Conservation (phyloP, 2,329 filamentous ascomycete species). For the Paecilomyces sp. region DNA sequence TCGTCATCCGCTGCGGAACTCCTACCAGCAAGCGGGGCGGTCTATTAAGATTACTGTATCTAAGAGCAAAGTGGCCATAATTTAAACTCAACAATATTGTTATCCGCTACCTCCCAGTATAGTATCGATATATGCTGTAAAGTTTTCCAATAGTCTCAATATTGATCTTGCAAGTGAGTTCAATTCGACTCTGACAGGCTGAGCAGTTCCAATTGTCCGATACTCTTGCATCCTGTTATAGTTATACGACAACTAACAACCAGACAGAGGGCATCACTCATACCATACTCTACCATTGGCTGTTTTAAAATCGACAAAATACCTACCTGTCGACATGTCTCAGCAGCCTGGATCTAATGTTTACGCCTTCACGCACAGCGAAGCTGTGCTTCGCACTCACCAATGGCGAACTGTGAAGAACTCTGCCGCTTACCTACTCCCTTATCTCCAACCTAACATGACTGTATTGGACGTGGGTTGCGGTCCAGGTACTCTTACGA, state of each 20-base stretch:
- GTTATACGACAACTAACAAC: background rate
- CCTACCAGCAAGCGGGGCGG: background rate
- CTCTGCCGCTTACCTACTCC: constrained; percentile 34
- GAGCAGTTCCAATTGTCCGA: background rate
- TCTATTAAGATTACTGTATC: background rate
- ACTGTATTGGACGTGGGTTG: constrained; percentile 40
- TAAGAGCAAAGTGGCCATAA: background rate
- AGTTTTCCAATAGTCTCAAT: background rate
- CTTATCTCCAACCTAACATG: constrained; percentile 26
- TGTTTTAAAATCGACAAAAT: background rate
- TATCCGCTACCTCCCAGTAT: background rate
- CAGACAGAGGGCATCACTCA: too few relatives aligned
- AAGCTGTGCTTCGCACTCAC: constrained; percentile 28
- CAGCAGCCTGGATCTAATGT: background rate
- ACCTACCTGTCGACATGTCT: background rate
- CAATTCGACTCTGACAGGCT: background rate
- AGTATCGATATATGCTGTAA: background rate
- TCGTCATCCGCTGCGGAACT: background rate
- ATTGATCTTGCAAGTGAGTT: background rate
- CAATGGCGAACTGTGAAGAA: constrained; percentile 27
- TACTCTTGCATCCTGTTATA: background rate
- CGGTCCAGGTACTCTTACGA: constrained; percentile 38
- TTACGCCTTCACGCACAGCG: constrained; percentile 34
- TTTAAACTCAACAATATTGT: background rate
- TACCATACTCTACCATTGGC: background rate